These are phyloP conservation scores for Arachnopeziza araneosa DNA, from an alignment of 2,329 filamentous ascomycete genomes.

Conservation along the genomic window DNA sequence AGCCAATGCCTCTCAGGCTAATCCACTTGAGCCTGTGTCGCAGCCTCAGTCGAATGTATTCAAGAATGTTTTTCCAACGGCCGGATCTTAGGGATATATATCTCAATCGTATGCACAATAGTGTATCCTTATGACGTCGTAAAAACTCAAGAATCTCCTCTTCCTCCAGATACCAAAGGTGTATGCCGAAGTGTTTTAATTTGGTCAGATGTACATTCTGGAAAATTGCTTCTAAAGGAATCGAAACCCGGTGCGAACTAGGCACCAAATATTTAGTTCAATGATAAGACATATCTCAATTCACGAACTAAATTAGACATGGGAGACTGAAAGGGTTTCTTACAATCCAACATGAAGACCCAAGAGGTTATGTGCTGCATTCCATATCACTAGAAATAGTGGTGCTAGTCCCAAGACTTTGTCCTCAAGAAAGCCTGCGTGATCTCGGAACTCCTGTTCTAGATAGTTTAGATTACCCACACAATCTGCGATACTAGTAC, in stretches of 20 bases:
- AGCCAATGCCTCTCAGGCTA: slow-evolving; percentile 56
- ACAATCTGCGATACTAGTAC: slow-evolving; percentile 41
- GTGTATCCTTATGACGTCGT: slow-evolving; percentile 47
- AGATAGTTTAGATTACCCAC: slow-evolving; percentile 55
- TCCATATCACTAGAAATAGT: slow-evolving; percentile 53
- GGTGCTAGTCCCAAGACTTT: slow-evolving; percentile 52
- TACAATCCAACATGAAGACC: slow-evolving; percentile 58
- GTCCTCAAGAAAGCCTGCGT: slow-evolving; percentile 44
- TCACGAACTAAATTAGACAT: background rate
- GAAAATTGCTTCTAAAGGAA: slow-evolving; percentile 56
- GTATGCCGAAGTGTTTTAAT: slow-evolving; percentile 58
- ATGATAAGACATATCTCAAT: background rate
- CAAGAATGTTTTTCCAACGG: slow-evolving; percentile 54
- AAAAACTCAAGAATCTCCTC: slow-evolving; percentile 55
- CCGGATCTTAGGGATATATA: slow-evolving; percentile 41
- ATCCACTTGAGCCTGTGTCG: slow-evolving; percentile 50
- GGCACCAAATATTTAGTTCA: background rate
- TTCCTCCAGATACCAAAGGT: slow-evolving; percentile 24
- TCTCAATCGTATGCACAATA: slow-evolving; percentile 54
- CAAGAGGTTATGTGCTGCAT: slow-evolving; percentile 52
- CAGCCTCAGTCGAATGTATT: slow-evolving; percentile 50
- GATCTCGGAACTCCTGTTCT: slow-evolving; percentile 54
- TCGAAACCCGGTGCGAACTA: slow-evolving; percentile 44
- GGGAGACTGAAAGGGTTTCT: background rate
- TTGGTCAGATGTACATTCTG: slow-evolving; percentile 36